Conservation (phyloP, 768 basidiomycete species). For the Lentinula boryana region DNA sequence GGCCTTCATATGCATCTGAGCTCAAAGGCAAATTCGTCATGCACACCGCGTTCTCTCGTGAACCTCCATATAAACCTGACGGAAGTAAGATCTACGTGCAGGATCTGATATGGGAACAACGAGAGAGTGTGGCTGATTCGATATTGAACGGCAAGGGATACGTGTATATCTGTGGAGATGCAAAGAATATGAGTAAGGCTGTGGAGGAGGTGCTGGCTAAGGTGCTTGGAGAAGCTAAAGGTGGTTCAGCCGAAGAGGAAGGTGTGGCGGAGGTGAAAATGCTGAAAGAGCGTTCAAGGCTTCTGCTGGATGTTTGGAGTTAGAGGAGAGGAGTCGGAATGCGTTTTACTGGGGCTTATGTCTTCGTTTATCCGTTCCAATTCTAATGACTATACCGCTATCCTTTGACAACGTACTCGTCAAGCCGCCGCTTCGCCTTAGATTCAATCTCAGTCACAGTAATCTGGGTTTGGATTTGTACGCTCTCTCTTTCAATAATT, state of each 20-base stretch:
- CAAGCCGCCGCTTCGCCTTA: too few species aligned
- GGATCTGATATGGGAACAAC: conserved; percentile 87
- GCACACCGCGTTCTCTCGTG: conserved; percentile 87
- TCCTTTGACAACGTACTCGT: not conserved
- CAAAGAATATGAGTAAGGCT: conserved; percentile 91
- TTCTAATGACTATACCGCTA: not conserved
- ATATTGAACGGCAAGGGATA: conserved; percentile 96
- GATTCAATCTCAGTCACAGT: not conserved
- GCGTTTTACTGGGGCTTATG: not conserved
- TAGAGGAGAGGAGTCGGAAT: conserved; percentile 23
- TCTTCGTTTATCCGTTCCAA: not conserved
- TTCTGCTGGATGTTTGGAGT: conserved; percentile 89
- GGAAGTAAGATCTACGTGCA: conserved; percentile 99
- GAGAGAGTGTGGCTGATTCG: conserved; percentile 76
- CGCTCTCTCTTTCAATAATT: not conserved
- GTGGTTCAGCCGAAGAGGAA: conserved; percentile 81
- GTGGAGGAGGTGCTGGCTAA: conserved; percentile 86
- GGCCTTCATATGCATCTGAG: conserved; percentile 82
- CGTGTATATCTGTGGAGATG: conserved; percentile 95
- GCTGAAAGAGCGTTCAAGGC: conserved; percentile 87
- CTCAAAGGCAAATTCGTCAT: conserved; percentile 89
- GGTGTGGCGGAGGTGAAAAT: conserved; percentile 89
- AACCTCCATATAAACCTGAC: conserved; percentile 78
- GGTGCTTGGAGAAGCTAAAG: conserved; percentile 91
- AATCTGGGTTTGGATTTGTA: not conserved